Conservation (phyloP, 805 yeast genomes). For the Wickerhamomyces pijperi region DNA sequence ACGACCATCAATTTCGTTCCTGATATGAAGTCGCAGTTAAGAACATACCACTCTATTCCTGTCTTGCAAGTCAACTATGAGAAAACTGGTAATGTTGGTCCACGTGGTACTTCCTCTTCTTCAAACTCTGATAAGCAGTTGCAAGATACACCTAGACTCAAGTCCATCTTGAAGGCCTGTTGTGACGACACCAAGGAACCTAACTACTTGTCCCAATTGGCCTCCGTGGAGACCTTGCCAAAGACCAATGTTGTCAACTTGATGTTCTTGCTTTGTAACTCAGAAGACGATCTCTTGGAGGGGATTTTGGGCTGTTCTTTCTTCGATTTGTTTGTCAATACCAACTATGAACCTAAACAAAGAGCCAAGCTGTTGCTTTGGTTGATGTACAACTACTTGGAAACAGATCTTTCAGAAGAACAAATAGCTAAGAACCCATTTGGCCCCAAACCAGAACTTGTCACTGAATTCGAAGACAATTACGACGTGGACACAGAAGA, state of each 20-base stretch:
- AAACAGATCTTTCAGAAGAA: constrained; percentile 50
- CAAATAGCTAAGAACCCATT: constrained; percentile 46
- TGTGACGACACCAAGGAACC: constrained; percentile 57
- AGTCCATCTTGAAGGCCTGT: constrained; percentile 80
- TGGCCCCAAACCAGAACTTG: constrained; percentile 28
- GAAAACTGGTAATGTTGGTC: constrained; percentile 6
- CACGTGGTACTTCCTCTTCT: constrained; percentile 7
- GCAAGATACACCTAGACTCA: constrained; percentile 91
- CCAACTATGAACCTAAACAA: constrained; percentile 46
- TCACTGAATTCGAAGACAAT: constrained; percentile 16
- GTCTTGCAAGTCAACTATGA: constrained; percentile 64
- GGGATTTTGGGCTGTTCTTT: constrained; percentile 33
- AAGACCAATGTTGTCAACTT: constrained; percentile 64
- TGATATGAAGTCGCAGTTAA: constrained; percentile 86
- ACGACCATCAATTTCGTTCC: constrained; percentile 92
- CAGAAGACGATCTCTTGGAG: constrained; percentile 39
- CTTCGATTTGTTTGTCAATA: constrained; percentile 63
- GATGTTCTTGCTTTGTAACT: constrained; percentile 62
- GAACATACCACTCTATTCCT: constrained; percentile 93
- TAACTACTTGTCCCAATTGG: constrained; percentile 35
- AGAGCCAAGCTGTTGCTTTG: constrained; percentile 72
- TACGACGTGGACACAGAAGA: constrained; percentile 30
- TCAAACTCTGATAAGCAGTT: constrained; percentile 56
- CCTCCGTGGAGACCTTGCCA: constrained; percentile 23
- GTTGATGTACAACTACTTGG: constrained; percentile 73